phyloP scores from a whole-genome alignment of 495 filamentous ascomycete species.

The Trichodelitschia bisporula region DNA sequence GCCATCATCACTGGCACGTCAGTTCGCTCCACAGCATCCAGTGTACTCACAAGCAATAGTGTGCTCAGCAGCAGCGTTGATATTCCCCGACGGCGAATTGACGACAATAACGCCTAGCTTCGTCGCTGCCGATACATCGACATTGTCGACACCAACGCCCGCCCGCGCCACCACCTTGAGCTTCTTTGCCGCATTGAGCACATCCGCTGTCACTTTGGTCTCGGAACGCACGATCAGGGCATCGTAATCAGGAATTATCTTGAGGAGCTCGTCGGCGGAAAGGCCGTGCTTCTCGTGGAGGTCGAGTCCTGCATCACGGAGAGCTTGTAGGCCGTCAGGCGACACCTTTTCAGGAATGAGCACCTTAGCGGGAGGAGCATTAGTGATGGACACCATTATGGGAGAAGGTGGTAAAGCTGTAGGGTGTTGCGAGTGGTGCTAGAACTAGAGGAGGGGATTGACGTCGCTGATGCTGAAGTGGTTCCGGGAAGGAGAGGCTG shows the following conservation, averaged over 20 bases:
- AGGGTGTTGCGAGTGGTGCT: not conserved
- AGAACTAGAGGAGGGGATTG: not conserved
- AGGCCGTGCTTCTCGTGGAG: constrained; percentile 34
- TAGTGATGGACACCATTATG: constrained; percentile 7
- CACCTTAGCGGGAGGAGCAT: constrained; percentile 24
- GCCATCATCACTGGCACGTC: constrained; percentile 28
- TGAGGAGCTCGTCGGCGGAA: constrained; percentile 26
- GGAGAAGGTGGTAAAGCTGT: too few species aligned
- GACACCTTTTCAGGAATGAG: constrained; percentile 52
- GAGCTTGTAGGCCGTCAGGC: constrained; percentile 38
- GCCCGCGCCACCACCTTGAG: constrained; percentile 50
- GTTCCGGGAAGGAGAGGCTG: not conserved
- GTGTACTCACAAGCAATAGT: constrained; percentile 24
- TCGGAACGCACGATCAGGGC: constrained; percentile 48
- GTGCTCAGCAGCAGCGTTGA: constrained; percentile 44
- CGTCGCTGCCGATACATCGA: constrained; percentile 41
- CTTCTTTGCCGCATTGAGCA: constrained; percentile 30
- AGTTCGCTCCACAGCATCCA: not conserved
- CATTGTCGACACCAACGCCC: constrained; percentile 55
- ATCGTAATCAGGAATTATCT: constrained; percentile 35
- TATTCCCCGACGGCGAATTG: constrained; percentile 44
- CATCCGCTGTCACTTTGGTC: constrained; percentile 36
- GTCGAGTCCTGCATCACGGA: constrained; percentile 24
- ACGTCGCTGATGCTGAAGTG: not conserved
- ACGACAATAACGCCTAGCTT: constrained; percentile 42